phyloP scores from a whole-genome alignment of 306 rosid genomes.

The Castanea mollissima region DNA sequence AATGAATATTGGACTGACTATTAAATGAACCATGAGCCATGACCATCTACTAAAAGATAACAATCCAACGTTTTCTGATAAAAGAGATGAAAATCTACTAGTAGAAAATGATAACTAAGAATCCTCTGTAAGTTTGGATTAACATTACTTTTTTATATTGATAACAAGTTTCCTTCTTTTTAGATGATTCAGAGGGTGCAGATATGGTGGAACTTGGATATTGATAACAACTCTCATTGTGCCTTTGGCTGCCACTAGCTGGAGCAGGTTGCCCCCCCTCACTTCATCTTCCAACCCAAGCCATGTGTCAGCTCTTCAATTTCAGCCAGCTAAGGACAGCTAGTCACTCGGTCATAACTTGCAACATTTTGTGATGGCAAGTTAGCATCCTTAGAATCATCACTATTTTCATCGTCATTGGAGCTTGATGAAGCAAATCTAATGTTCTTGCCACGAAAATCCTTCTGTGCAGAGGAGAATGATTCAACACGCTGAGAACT shows the following conservation, averaged over 20 bases:
- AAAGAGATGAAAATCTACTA: background rate
- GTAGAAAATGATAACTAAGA: too few relatives aligned
- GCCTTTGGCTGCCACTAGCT: constrained; percentile 32
- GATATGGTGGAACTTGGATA: constrained; percentile 18
- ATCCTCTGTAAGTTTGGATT: too few relatives aligned
- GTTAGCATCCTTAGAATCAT: constrained; percentile 9
- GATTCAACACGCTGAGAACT: constrained; percentile 72
- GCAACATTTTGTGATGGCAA: constrained; percentile 37
- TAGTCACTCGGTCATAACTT: constrained; percentile 57
- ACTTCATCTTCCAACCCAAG: constrained; percentile 56
- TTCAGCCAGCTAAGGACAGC: constrained; percentile 90
- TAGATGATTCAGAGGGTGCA: constrained; percentile 22
- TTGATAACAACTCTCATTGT: constrained; percentile 22
- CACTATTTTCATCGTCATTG: too few relatives aligned
- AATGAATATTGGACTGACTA: too few relatives aligned
- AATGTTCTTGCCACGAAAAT: constrained; percentile 63
- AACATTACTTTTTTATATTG: too few relatives aligned
- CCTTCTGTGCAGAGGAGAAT: constrained; percentile 51
- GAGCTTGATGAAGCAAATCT: constrained; percentile 51
- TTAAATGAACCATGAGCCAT: too few relatives aligned
- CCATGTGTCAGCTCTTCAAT: constrained; percentile 68
- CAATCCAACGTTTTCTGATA: background rate
- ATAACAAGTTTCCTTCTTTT: constrained; percentile 10
- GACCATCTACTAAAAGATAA: background rate
- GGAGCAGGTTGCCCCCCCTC: constrained; percentile 24